Conservation (phyloP, 768 basidiomycete genomes). For the Panaeolus cyanescens region DNA sequence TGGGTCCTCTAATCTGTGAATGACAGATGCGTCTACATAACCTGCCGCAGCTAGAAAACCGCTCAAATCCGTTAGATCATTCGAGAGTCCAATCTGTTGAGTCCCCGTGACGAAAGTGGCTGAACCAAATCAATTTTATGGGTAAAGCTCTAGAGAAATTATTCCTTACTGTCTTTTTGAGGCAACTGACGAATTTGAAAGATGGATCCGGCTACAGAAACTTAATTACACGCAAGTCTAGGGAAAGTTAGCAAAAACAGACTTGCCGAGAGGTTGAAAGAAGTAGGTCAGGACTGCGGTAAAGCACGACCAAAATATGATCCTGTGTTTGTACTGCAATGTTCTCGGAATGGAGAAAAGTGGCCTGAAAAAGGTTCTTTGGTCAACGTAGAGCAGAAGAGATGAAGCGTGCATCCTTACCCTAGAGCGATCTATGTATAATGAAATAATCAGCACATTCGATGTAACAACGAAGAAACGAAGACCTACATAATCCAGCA, state of each 20-base stretch:
- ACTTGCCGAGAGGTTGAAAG: slow-evolving; percentile 60
- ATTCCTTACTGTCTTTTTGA: slow-evolving; percentile 21
- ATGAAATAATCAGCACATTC: background rate
- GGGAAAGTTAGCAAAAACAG: slow-evolving; percentile 15
- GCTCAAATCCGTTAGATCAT: slow-evolving; percentile 44
- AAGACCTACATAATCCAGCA: slow-evolving; percentile 62
- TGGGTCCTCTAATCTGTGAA: slow-evolving; percentile 52
- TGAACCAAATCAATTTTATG: slow-evolving; percentile 15
- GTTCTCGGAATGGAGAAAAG: slow-evolving; percentile 44
- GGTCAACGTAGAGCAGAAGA: slow-evolving; percentile 4
- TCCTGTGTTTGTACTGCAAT: slow-evolving; percentile 50
- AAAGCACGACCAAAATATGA: slow-evolving; percentile 54
- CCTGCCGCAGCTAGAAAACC: slow-evolving; percentile 64
- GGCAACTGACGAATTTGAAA: slow-evolving; percentile 36
- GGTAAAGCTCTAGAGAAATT: background rate
- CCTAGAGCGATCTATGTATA: slow-evolving; percentile 41
- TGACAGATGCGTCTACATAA: slow-evolving; percentile 46
- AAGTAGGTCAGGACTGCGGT: slow-evolving; percentile 46
- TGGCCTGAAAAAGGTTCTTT: slow-evolving; percentile 34
- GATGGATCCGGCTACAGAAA: slow-evolving; percentile 39
- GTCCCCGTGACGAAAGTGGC: slow-evolving; percentile 41
- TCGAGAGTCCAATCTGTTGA: slow-evolving; percentile 45
- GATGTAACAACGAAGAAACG: background rate
- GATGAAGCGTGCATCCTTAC: slow-evolving; percentile 23
- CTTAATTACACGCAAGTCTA: slow-evolving; percentile 2